A percentile compares a stretch with the other conserved stretches of the same genome.
phyloP scores from a whole-genome alignment of 345 rosid species.

The Acer campestre region DNA sequence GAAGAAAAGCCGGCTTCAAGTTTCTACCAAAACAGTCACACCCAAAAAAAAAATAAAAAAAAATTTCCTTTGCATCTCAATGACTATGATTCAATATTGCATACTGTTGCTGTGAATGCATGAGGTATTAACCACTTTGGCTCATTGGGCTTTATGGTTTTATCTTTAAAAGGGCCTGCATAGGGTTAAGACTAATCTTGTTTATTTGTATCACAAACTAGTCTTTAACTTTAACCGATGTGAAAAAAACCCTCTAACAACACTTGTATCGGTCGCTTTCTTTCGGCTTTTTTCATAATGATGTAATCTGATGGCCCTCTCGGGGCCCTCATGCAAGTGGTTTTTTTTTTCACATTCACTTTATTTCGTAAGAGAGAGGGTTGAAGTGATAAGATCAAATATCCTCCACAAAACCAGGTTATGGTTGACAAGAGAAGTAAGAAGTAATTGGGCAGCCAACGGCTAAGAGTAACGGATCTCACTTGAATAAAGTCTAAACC shows the following conservation, averaged over 20 bases:
- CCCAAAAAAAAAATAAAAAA: too few relatives aligned
- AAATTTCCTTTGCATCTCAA: background rate
- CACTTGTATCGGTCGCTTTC: too few relatives aligned
- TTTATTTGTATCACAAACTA: too few relatives aligned
- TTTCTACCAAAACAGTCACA: background rate
- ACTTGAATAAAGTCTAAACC: constrained; percentile 10
- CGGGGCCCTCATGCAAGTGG: background rate
- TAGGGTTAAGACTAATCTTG: too few relatives aligned
- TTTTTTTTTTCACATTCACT: background rate
- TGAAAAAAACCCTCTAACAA: too few relatives aligned
- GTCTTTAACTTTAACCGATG: too few relatives aligned
- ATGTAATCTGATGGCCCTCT: too few relatives aligned
- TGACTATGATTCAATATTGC: background rate
- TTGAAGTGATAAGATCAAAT: constrained; percentile 48
- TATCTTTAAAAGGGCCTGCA: too few relatives aligned
- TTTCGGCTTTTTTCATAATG: too few relatives aligned
- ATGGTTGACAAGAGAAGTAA: constrained; percentile 24
- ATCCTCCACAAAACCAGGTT: constrained; percentile 46
- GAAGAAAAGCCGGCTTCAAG: background rate
- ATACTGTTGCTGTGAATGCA: background rate
- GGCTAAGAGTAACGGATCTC: constrained; percentile 30
- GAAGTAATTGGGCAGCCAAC: constrained; percentile 23
- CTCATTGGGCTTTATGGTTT: too few relatives aligned
- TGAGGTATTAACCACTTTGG: too few relatives aligned
- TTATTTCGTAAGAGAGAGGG: background rate